Conservation (phyloP, 805 yeast genomes). For the Yamadazyma endophytica region DNA sequence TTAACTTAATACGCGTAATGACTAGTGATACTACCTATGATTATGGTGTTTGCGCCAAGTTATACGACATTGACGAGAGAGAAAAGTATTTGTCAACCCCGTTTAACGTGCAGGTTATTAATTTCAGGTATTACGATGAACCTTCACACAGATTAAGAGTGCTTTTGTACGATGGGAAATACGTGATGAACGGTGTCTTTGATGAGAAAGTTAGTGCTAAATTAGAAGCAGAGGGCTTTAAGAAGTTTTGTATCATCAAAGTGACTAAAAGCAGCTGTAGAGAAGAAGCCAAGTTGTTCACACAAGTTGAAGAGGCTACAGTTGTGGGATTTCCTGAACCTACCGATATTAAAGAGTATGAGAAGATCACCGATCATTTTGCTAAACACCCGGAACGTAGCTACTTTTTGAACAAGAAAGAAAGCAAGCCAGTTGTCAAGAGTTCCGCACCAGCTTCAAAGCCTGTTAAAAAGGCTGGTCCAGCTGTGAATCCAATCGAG, state of each 20-base stretch:
- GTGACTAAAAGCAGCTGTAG: conserved; percentile 41
- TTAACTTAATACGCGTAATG: too few relatives aligned
- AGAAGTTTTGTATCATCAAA: conserved; percentile 40
- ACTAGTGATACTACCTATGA: conserved; percentile 6
- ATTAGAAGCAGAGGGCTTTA: conserved; percentile 38
- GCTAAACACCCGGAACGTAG: conserved; percentile 56
- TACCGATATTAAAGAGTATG: conserved; percentile 7
- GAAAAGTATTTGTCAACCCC: conserved; percentile 16
- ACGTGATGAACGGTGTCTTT: conserved; percentile 34
- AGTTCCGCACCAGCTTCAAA: conserved; percentile 2
- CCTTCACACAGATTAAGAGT: conserved; percentile 26
- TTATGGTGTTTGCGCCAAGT: conserved; percentile 8
- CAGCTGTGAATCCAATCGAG: conserved; percentile 65
- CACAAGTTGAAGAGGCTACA: conserved; percentile 45
- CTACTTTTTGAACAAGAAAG: conserved; percentile 16
- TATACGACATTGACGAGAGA: conserved; percentile 10
- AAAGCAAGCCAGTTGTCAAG: conserved; percentile 4
- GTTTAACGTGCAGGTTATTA: conserved; percentile 29
- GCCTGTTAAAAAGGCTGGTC: conserved; percentile 7
- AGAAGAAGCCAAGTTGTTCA: conserved; percentile 45
- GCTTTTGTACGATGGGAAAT: conserved; percentile 36
- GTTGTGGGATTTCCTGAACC: conserved; percentile 21
- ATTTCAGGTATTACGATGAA: conserved; percentile 24
- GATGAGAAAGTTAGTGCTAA: conserved; percentile 40
- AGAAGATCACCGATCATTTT: conserved; percentile 48